Evolutionary conservation across 257 asterid species (phyloP).

Genomic region (Solanum neorickii): DNA sequence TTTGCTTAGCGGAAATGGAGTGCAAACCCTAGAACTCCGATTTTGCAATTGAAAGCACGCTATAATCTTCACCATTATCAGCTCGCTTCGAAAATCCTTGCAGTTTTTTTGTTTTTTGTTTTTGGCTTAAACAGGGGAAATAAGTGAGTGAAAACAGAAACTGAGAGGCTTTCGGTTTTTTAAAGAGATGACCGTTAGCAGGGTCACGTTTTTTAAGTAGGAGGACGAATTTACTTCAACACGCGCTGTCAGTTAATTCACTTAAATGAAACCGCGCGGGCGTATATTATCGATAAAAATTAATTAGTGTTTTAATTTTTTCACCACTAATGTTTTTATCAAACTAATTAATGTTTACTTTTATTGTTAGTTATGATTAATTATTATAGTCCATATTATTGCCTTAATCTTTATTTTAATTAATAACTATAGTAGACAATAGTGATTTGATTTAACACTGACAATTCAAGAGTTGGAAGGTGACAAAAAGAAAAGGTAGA

Average conservation of each 20-base stretch:
- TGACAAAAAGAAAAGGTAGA: background rate
- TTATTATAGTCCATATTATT: background rate
- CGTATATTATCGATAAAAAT: background rate
- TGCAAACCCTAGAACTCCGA: slow-evolving; percentile 3
- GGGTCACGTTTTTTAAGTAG: background rate
- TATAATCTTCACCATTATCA: slow-evolving; percentile 21
- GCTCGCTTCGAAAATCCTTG: background rate
- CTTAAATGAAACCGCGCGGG: background rate
- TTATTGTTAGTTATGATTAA: background rate
- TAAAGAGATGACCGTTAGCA: background rate
- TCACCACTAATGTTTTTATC: background rate
- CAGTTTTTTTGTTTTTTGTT: background rate
- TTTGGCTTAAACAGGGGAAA: background rate
- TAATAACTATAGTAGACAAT: background rate
- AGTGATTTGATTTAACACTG: background rate
- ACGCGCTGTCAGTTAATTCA: background rate
- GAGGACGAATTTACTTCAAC: background rate
- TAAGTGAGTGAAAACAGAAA: background rate
- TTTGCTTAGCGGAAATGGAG: slow-evolving; percentile 15
- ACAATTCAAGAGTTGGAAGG: background rate
- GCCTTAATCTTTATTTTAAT: background rate
- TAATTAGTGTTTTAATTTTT: background rate
- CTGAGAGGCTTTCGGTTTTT: background rate
- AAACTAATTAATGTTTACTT: background rate
- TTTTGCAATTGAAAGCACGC: slow-evolving; percentile 4